phyloP scores from a whole-genome alignment of 179 eudicot genomes.

The Spinacia oleracea region DNA sequence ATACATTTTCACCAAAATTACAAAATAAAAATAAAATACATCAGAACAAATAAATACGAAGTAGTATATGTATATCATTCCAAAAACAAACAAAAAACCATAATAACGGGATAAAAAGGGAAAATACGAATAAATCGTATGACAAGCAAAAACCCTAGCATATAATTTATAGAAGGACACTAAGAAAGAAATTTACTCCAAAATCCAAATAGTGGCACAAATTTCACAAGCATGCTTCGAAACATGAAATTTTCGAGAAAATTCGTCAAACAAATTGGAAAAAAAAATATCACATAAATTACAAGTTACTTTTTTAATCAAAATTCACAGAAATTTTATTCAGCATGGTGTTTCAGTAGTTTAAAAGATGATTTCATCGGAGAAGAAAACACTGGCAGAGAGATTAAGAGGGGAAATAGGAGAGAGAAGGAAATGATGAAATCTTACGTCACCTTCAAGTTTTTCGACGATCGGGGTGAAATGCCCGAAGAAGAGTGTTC shows the following conservation, averaged over 20 bases:
- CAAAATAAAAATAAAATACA: neutral
- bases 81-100: neutral
- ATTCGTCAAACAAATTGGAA: neutral
- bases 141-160: neutral
- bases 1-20: neutral
- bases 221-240: neutral
- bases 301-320: neutral
- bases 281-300: neutral
- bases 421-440: neutral
- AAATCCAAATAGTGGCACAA: neutral
- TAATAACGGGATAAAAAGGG: neutral
- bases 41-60: neutral
- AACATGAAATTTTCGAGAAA: neutral
- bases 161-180: neutral
- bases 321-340: neutral
- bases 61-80: neutral
- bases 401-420: neutral
- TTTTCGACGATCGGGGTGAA: slow-evolving; percentile 12
- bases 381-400: neutral
- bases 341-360: neutral
- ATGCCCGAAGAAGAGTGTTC: neutral
- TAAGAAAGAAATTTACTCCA: neutral
- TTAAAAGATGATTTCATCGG: too few relatives aligned
- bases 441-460: neutral
- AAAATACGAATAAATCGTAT: neutral